Conservation (phyloP, 768 basidiomycete genomes). For the Podaxis sp. region DNA sequence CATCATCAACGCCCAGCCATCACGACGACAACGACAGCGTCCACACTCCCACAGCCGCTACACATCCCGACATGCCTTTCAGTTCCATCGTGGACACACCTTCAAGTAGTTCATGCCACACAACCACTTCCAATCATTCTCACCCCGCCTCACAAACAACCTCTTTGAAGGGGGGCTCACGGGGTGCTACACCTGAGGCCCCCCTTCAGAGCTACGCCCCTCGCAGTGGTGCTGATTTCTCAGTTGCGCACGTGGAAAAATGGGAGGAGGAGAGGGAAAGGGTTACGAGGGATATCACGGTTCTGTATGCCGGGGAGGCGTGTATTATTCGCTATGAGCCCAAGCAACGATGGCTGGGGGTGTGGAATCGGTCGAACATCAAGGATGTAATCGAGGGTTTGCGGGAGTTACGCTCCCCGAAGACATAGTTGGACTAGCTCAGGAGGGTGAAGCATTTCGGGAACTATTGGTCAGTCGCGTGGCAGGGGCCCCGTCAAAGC, state of each 20-base stretch:
- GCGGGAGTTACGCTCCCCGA: conserved; percentile 25
- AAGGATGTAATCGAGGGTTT: conserved; percentile 28
- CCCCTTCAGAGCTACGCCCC: not conserved
- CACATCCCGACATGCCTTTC: not conserved
- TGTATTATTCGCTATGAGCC: conserved; percentile 7
- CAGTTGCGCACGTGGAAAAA: not conserved
- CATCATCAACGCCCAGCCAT: conserved; percentile 15
- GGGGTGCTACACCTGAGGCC: not conserved
- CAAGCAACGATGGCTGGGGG: conserved; percentile 27
- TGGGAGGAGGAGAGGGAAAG: not conserved
- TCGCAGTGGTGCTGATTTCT: not conserved
- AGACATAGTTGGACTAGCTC: not conserved
- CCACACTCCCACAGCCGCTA: conserved; percentile 1
- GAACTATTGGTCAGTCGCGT: not conserved
- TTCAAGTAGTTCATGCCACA: not conserved
- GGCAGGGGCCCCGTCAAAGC: not conserved
- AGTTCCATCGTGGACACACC: not conserved
- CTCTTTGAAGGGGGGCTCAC: not conserved
- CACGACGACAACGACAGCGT: conserved; percentile 16
- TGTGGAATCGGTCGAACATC: conserved; percentile 29
- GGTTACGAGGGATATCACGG: not conserved
- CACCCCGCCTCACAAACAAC: not conserved
- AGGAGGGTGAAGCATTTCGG: not conserved
- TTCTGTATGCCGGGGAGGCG: conserved; percentile 6
- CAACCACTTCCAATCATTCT: not conserved